Conservation (phyloP, 352 stramenopile species). For the Saprolegnia parasitica region DNA sequence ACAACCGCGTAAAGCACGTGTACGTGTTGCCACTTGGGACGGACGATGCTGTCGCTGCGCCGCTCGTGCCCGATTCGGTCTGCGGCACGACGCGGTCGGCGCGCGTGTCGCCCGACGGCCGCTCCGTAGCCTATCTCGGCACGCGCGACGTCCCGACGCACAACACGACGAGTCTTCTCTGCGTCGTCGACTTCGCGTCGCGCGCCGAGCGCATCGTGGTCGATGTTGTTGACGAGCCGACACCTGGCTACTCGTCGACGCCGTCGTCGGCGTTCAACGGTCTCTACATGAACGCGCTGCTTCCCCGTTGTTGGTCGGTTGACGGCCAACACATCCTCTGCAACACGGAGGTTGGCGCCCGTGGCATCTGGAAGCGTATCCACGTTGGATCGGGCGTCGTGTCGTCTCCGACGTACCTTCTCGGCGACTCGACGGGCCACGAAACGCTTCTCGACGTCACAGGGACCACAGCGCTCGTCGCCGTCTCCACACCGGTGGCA, state of each 20-base stretch:
- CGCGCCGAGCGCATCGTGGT: constrained; percentile 59
- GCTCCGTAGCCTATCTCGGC: constrained; percentile 59
- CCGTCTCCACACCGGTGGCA: constrained; percentile 48
- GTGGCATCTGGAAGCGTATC: constrained; percentile 64
- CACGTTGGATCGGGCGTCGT: constrained; percentile 48
- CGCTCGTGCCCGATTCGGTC: neutral
- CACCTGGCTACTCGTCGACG: constrained; percentile 31
- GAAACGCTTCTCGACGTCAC: constrained; percentile 55
- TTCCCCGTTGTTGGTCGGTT: constrained; percentile 44
- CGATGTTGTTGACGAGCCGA: constrained; percentile 54
- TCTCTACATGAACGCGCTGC: constrained; percentile 53
- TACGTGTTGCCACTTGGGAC: constrained; percentile 46
- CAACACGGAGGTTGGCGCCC: constrained; percentile 60
- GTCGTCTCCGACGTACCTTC: constrained; percentile 48
- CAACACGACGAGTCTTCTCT: constrained; percentile 67
- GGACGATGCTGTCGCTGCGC: constrained; percentile 23
- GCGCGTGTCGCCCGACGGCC: constrained; percentile 63
- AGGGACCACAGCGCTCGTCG: constrained; percentile 43
- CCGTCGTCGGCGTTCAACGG: constrained; percentile 58
- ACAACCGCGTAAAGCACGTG: constrained; percentile 66
- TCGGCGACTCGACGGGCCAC: constrained; percentile 35
- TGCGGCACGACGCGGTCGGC: constrained; percentile 40
- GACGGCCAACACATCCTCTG: constrained; percentile 61
- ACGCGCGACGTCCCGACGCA: constrained; percentile 67
- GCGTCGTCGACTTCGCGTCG: constrained; percentile 54